Evolutionary conservation across 176 grass and related monocot genomes (phyloP), one percentile per base, ranked within the genome.

Genomic region (Guadua angustifolia): DNA sequence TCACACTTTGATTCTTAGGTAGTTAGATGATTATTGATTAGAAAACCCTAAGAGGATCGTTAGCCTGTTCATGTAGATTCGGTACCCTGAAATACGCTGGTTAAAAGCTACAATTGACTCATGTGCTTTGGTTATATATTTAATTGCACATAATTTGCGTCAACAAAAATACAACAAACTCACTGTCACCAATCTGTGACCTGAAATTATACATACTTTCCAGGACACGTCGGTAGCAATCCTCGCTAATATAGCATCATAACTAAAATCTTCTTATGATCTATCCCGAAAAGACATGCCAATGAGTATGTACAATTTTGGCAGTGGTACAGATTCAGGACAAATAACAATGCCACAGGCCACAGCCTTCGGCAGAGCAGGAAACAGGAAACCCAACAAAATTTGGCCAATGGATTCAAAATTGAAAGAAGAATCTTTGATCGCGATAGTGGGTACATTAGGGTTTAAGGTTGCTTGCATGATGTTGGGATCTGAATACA

Each of bases 401-500:
- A 46, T 76, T 13, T 9, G 13, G 6, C 45, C 53, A 45, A 9
- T 36, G 9, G 24, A 62, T 63, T 55, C 72, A 56, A 19, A 79
- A 74, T 36, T 33, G 24, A 56, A 49, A 49, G 2, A 40, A 77
- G 6, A 58, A 69, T 52, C 5, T 53, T 61, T 16, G 47, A 51
- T 71, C 40, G 29, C 9, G 79, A 36, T 19, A 35, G 9, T 32
- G 4, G 7, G 38, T 14, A 24, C 33, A 67, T 42, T 51, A 51
- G 60, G 60, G 76, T 85, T 66, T 84, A 75, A 85, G 32, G 18
- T 61, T 61, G 51, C 49, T 35, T 68, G 3, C 18, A 24, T 29
- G 29, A 29, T 29, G 29, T 29, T 1, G 1, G 1, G 1, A 1
- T 29, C 29, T 29, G 29, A 29, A 29, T 29, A 29, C 1, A 29